phyloP scores from a whole-genome alignment of 2,329 filamentous ascomycete species.

The Xylaria hypoxylon region DNA sequence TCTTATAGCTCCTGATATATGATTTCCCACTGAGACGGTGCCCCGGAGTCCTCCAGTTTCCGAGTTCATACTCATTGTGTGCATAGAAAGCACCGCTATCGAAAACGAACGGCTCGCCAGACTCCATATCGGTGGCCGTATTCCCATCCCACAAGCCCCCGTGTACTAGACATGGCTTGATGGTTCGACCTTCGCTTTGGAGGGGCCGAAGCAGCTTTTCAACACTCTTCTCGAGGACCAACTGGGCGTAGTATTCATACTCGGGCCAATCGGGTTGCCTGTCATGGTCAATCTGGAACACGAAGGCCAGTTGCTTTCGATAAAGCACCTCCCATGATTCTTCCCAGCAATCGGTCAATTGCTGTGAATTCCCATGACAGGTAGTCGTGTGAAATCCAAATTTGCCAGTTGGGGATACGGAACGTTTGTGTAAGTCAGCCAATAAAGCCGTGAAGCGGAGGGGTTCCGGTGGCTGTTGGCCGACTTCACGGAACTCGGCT shows the following conservation, averaged over 20 bases:
- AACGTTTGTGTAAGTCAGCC: constrained; percentile 43
- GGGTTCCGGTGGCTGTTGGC: constrained; percentile 38
- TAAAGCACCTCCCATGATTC: constrained; percentile 44
- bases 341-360: constrained; percentile 37
- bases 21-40: too few relatives aligned
- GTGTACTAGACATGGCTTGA: constrained; percentile 51
- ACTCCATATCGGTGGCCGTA: constrained; percentile 46
- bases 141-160: constrained; percentile 54
- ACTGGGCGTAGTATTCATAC: neutral
- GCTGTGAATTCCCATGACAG: constrained; percentile 31
- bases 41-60: too few relatives aligned
- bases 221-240: neutral
- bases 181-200: constrained; percentile 47
- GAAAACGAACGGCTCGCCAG: constrained; percentile 49
- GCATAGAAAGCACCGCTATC: constrained; percentile 51
- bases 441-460: constrained; percentile 36
- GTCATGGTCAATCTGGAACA: neutral
- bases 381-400: constrained; percentile 49
- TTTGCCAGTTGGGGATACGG: constrained; percentile 42
- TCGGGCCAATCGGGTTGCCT: neutral
- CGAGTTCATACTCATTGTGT: constrained; percentile 50
- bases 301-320: constrained; percentile 34
- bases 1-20: too few relatives aligned
- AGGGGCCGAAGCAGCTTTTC: constrained; percentile 47
- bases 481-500: constrained; percentile 34